Evolutionary conservation across 495 filamentous ascomycete genomes (phyloP).

Genomic region (Articulospora tetracladia): DNA sequence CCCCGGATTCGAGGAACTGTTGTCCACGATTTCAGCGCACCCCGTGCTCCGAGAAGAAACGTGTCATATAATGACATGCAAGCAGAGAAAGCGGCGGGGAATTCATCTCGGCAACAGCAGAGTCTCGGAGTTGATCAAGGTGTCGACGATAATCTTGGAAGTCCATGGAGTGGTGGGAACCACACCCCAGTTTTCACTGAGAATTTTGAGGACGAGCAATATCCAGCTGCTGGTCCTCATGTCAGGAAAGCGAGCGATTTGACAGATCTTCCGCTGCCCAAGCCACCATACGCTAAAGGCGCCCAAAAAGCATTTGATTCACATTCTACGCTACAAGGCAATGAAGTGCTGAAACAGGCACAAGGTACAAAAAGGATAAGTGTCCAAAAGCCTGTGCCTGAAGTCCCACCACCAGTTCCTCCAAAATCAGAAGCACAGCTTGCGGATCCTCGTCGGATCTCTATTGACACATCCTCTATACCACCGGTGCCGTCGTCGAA

Average conservation of each 20-base stretch:
- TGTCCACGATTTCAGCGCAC: constrained; percentile 89
- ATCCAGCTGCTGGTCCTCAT: constrained; percentile 37
- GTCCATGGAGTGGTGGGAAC: constrained; percentile 25
- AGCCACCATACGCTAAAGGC: constrained; percentile 36
- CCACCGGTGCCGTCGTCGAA: constrained; percentile 32
- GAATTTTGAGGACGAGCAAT: constrained; percentile 61
- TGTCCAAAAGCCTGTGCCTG: constrained; percentile 11
- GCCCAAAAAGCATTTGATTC: constrained; percentile 36
- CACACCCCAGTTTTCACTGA: constrained; percentile 65
- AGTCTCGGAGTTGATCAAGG: constrained; percentile 12
- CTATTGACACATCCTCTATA: constrained; percentile 27
- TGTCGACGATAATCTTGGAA: constrained; percentile 10
- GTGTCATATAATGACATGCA: constrained; percentile 39
- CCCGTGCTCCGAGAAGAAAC: constrained; percentile 53
- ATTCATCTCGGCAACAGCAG: constrained; percentile 16
- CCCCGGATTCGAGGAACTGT: constrained; percentile 79
- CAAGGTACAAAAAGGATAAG: constrained; percentile 4
- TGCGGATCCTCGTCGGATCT: constrained; percentile 33
- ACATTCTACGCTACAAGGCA: constrained; percentile 9
- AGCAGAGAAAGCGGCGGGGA: constrained; percentile 7
- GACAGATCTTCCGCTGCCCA: constrained; percentile 35
- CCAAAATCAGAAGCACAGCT: constrained; percentile 28
- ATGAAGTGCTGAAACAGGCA: constrained; percentile 12
- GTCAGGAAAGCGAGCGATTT: constrained; percentile 35
- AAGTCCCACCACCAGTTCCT: constrained; percentile 15